Evolutionary conservation across 495 filamentous ascomycete species (phyloP).

Genomic region (Chaetomium tenue): DNA sequence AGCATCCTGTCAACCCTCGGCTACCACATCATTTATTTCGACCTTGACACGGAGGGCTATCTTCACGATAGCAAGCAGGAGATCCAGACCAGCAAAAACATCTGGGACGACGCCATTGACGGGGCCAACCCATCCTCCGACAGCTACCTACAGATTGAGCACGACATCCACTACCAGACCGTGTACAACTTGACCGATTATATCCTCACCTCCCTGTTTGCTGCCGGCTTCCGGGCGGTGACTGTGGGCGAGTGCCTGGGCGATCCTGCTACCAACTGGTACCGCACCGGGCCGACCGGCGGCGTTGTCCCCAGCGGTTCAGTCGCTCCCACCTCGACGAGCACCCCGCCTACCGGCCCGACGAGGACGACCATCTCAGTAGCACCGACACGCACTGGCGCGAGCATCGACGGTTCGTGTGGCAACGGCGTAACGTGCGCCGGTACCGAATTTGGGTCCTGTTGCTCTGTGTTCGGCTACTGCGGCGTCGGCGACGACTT

Average conservation of each 20-base stretch:
- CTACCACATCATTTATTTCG: constrained; percentile 73
- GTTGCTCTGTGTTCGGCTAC: constrained; percentile 43
- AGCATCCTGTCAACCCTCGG: constrained; percentile 62
- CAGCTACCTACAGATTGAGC: constrained; percentile 67
- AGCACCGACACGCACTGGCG: not conserved
- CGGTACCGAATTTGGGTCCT: constrained; percentile 42
- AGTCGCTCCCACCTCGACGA: not conserved
- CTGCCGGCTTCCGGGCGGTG: constrained; percentile 62
- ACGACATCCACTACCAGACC: constrained; percentile 76
- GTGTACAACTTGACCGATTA: constrained; percentile 75
- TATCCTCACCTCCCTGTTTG: constrained; percentile 59
- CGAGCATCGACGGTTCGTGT: constrained; percentile 40
- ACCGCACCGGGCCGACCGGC: constrained; percentile 41
- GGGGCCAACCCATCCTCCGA: constrained; percentile 44
- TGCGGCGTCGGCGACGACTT: constrained; percentile 43
- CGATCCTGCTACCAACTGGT: constrained; percentile 71
- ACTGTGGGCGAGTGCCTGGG: constrained; percentile 74
- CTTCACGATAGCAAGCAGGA: constrained; percentile 56
- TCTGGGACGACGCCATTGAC: constrained; percentile 59
- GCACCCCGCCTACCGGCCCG: constrained; percentile 7
- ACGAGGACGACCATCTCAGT: constrained; percentile 17
- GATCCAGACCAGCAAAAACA: constrained; percentile 72
- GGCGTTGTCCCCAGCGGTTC: not conserved
- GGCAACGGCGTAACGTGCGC: constrained; percentile 46
- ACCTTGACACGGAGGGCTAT: constrained; percentile 80